Conservation (phyloP, 805 yeast genomes). For the Yamadazyma insecticola region DNA sequence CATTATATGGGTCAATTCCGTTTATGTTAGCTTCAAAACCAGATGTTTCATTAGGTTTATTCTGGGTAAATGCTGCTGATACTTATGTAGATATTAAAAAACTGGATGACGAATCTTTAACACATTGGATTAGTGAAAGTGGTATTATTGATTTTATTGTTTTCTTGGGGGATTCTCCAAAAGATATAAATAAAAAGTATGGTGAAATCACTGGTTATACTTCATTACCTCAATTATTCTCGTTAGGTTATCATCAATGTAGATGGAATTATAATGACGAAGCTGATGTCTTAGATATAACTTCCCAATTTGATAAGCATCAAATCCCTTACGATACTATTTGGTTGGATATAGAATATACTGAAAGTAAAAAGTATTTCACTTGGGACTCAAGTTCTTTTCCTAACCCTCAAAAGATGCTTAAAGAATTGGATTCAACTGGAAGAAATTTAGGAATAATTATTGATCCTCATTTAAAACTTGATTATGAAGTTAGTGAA, state of each 20-base stretch:
- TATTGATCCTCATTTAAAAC: conserved; percentile 88
- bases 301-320: conserved; percentile 62
- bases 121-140: conserved; percentile 94
- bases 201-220: conserved; percentile 71
- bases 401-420: conserved; percentile 70
- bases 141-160: conserved; percentile 77
- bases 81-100: conserved; percentile 76
- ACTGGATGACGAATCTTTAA: conserved; percentile 14
- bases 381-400: conserved; percentile 80
- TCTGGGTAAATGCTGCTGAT: conserved; percentile 93
- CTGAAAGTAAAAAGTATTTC: conserved; percentile 81
- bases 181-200: conserved; percentile 54
- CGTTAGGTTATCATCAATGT: conserved; percentile 93
- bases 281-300: conserved; percentile 73
- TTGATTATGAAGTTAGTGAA: conserved; percentile 62
- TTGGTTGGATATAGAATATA: conserved; percentile 94
- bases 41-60: conserved; percentile 62
- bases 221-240: conserved; percentile 66
- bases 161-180: conserved; percentile 56
- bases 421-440: conserved; percentile 57
- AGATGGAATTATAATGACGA: conserved; percentile 96
- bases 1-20: conserved; percentile 96
- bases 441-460: conserved; percentile 81
- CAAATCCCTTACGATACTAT: conserved; percentile 84
- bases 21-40: conserved; percentile 68